These are phyloP conservation scores for Neurospora sp. DNA, from an alignment of 495 filamentous ascomycete species.

Conservation along the genomic window DNA sequence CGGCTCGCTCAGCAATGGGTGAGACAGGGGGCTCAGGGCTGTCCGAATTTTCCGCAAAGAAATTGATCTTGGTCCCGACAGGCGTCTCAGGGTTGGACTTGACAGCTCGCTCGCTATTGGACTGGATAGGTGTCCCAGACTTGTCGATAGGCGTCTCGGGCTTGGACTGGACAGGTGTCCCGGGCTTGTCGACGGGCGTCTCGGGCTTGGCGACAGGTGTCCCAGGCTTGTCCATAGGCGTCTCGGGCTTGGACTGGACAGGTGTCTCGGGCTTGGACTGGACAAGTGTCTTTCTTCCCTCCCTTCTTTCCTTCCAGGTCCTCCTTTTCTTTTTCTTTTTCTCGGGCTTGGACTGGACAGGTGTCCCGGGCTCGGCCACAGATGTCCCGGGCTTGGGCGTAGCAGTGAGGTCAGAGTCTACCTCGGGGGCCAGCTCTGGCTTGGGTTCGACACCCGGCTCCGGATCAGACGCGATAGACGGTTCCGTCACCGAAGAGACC, in stretches of 20 bases:
- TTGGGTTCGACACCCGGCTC: neutral
- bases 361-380: too few species aligned
- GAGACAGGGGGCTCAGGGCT: neutral
- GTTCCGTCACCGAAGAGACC: neutral
- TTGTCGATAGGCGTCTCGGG: neutral
- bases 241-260: too few species aligned
- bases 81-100: neutral
- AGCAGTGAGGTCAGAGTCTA: neutral
- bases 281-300: too few species aligned
- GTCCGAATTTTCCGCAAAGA: neutral
- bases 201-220: neutral
- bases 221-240: too few species aligned
- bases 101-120: neutral
- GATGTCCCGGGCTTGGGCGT: neutral
- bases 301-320: too few species aligned
- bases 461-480: neutral
- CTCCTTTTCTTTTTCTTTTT: too few species aligned
- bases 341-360: too few species aligned
- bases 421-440: neutral
- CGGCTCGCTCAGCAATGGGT: neutral
- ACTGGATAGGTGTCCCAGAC: neutral
- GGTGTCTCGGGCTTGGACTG: too few species aligned
- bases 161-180: neutral
- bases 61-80: neutral
- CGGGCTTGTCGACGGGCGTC: too few species aligned